Evolutionary conservation across 2,329 filamentous ascomycete genomes (phyloP).

Genomic region (Lanzia echinophila): DNA sequence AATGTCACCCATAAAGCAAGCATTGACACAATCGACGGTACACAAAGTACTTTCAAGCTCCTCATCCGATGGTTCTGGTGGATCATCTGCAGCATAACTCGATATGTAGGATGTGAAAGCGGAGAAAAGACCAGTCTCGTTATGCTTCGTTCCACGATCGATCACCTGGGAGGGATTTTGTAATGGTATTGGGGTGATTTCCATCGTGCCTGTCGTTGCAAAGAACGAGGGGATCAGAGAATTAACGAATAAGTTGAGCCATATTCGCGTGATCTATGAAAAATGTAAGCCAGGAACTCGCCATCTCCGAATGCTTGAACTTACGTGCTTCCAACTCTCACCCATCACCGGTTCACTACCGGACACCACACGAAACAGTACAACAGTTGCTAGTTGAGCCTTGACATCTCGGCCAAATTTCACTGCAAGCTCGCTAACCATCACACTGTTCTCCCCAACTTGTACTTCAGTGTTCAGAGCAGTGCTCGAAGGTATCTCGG

Average conservation of each 20-base stretch:
- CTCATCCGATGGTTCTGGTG: slow-evolving; percentile 93
- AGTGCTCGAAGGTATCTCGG: slow-evolving; percentile 71
- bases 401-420: slow-evolving; percentile 91
- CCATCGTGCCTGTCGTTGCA: slow-evolving; percentile 52
- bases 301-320: slow-evolving; percentile 29
- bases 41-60: slow-evolving; percentile 93
- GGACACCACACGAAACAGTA: slow-evolving; percentile 88
- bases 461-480: slow-evolving; percentile 92
- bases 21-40: slow-evolving; percentile 88
- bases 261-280: slow-evolving; percentile 74
- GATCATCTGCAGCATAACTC: slow-evolving; percentile 97
- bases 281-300: slow-evolving; percentile 32
- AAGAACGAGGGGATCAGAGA: slow-evolving; percentile 75
- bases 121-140: slow-evolving; percentile 82
- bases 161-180: slow-evolving; percentile 90
- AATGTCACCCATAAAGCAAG: slow-evolving; percentile 77
- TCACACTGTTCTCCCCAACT: slow-evolving; percentile 83
- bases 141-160: slow-evolving; percentile 71
- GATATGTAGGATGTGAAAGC: slow-evolving; percentile 95
- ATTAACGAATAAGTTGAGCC: slow-evolving; percentile 93
- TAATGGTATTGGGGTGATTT: slow-evolving; percentile 75
- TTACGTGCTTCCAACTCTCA: slow-evolving; percentile 71
- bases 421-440: slow-evolving; percentile 97
- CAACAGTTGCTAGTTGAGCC: slow-evolving; percentile 86
- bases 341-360: slow-evolving; percentile 74